Base-by-base conservation (phyloP, 2,329 filamentous ascomycete genomes). In the Aspergillus sp. region DNA sequence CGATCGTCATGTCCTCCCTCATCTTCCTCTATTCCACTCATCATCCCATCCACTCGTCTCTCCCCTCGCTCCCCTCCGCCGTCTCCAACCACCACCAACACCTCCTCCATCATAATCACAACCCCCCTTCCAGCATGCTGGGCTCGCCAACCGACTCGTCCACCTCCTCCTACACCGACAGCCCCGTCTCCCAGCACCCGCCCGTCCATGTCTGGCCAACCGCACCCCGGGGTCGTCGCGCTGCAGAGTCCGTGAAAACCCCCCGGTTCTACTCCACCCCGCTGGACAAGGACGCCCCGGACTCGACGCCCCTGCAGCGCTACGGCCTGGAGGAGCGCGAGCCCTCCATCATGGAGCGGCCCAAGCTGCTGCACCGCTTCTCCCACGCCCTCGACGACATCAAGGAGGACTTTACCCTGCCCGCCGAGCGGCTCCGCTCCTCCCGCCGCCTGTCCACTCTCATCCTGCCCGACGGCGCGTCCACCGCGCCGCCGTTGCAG, bases 341-440 rank as follows among this genome's bases (percentile, higher is more conserved):
- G 24, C 64, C 66, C 30, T 71, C 68, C 5, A 64, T 71, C 49
- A 45, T 52, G 20, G 58, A 65, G 40, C 62, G 60, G 35, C 65
- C 64, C 30, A 63, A 61, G 22, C 59, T 67, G 16, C 47, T 71
- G 20, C 60, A 54, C 41, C 63, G 68, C 36, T 59, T 71, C 47
- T 71, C 68, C n/a, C 60, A 70, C 50, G 67, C 65, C 41, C 65
- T 71, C 41, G 68, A 64, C 50, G 67, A 70, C 46, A 70, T 70
- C 53, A 66, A 65, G 24, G 67, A 70, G 51, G 67, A 70, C 49
- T 56, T 68, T 17, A 57, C 65, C 9, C 54, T 64, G 11, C 58
- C 57, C 16, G 55, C 65, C 26, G 62, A 64, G 26, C 63, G 60
- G 41, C 60, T 69, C 48, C 53, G 53, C 9, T 45, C 48, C 51